These are phyloP conservation scores for Fusarium annulatum DNA, from an alignment of 2,329 filamentous ascomycete genomes.

Conservation along the genomic window DNA sequence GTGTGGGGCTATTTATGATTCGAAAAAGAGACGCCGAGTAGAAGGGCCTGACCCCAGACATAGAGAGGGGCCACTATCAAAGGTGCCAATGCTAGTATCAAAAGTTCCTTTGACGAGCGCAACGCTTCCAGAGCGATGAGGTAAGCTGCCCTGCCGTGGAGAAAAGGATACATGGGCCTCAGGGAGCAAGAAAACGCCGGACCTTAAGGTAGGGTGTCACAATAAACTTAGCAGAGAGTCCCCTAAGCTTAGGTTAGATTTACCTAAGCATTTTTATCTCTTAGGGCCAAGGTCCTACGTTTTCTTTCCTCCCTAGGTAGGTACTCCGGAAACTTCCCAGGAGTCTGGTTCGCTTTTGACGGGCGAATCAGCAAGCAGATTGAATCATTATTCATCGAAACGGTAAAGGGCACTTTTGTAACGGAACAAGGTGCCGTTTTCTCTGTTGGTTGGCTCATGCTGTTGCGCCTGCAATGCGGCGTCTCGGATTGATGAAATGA, in stretches of 20 bases:
- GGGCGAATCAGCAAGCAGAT: constrained; percentile 19
- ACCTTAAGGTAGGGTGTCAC: too few relatives aligned
- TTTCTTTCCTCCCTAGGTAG: too few relatives aligned
- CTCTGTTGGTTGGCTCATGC: constrained; percentile 5
- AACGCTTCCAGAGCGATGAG: constrained; percentile 10
- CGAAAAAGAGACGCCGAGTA: constrained; percentile 22
- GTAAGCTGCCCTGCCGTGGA: constrained; percentile 7
- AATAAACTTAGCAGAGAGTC: too few relatives aligned
- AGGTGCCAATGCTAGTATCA: constrained; percentile 44
- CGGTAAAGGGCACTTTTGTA: constrained; percentile 25
- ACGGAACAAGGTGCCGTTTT: constrained; percentile 11
- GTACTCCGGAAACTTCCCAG: constrained; percentile 18
- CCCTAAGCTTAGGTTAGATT: too few relatives aligned
- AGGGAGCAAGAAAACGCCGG: too few relatives aligned
- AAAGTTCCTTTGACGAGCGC: constrained; percentile 42
- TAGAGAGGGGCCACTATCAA: constrained; percentile 41
- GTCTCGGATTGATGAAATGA: constrained; percentile 25
- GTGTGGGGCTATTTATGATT: constrained; percentile 13
- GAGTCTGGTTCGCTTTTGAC: constrained; percentile 24
- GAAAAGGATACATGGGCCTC: constrained; percentile 2
- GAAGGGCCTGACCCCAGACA: constrained; percentile 26
- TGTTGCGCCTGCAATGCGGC: neutral
- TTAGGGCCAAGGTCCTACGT: too few relatives aligned
- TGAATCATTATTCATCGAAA: constrained; percentile 4
- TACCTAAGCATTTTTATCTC: too few relatives aligned